Evolutionary conservation across 257 asterid species (phyloP).

Genomic region (Haberlea rhodopensis): DNA sequence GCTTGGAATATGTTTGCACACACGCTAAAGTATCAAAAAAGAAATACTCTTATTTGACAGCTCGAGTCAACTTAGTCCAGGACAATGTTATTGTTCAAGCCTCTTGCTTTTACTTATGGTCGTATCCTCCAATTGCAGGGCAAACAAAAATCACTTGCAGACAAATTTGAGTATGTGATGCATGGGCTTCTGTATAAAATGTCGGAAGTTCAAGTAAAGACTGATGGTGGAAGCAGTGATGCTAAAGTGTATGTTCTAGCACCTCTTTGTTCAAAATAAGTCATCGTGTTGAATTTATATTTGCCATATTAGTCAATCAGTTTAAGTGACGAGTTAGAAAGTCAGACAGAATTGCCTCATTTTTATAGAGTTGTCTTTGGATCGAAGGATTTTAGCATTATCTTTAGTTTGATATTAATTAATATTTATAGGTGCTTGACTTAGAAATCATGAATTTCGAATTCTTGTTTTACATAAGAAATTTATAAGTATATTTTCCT

Average conservation of each 20-base stretch:
- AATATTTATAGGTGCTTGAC: neutral
- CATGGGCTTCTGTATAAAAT: conserved; percentile 83
- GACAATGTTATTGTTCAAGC: neutral
- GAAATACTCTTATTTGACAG: neutral
- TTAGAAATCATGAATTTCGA: neutral
- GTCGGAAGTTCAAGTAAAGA: conserved; percentile 43
- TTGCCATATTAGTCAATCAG: neutral
- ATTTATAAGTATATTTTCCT: neutral
- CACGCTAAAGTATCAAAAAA: neutral
- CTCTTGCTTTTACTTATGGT: conserved; percentile 1
- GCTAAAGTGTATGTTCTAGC: conserved; percentile 52
- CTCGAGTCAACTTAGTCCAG: neutral
- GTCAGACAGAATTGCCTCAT: neutral
- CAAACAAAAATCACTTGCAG: conserved; percentile 62
- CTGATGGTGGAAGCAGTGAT: conserved; percentile 25
- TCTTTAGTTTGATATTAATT: no score
- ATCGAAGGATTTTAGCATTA: neutral
- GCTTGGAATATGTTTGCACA: neutral
- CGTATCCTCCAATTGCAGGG: conserved; percentile 41
- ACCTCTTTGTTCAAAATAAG: conserved; percentile 5
- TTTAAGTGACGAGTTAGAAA: neutral
- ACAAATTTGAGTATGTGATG: conserved; percentile 91
- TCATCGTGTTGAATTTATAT: neutral
- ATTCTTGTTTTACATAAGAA: neutral
- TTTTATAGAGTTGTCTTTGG: neutral